Evolutionary conservation across 164 flowering plant species (phyloP).

Genomic region (Nymphaea colorata): DNA sequence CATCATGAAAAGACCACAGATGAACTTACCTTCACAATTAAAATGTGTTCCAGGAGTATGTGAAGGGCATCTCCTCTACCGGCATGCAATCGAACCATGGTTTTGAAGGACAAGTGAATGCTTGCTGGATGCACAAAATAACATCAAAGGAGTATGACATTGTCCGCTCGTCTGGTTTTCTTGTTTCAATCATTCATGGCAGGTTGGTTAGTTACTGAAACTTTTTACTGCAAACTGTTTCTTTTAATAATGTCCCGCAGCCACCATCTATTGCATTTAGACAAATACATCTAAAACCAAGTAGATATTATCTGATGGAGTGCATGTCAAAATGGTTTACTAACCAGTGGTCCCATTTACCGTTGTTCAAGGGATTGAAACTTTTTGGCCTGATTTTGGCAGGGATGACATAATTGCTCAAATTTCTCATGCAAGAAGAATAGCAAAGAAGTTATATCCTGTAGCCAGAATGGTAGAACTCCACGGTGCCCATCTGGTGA

Average conservation of each 20-base stretch:
- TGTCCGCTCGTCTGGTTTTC: slow-evolving; percentile 63
- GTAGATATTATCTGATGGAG: too few relatives aligned
- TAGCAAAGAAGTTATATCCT: slow-evolving; percentile 72
- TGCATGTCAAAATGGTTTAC: too few relatives aligned
- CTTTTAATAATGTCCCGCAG: too few relatives aligned
- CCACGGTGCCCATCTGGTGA: slow-evolving; percentile 90
- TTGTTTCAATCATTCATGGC: slow-evolving; percentile 87
- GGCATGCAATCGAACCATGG: slow-evolving; percentile 91
- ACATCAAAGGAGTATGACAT: slow-evolving; percentile 48
- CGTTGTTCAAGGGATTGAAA: not conserved
- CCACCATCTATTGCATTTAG: too few relatives aligned
- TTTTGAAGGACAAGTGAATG: slow-evolving; percentile 84
- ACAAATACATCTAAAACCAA: too few relatives aligned
- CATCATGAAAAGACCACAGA: not conserved
- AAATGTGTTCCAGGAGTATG: slow-evolving; percentile 55
- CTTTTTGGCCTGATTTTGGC: not conserved
- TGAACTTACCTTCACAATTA: not conserved
- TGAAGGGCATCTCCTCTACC: slow-evolving; percentile 60
- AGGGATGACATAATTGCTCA: slow-evolving; percentile 89
- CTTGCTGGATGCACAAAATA: slow-evolving; percentile 91
- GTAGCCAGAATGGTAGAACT: slow-evolving; percentile 80
- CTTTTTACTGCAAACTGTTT: not conserved
- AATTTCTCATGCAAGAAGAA: slow-evolving; percentile 57
- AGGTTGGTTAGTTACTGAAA: slow-evolving; percentile 31
- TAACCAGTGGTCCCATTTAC: too few relatives aligned